Evolutionary conservation across 345 rosid species (phyloP).

Genomic region (Rhodomyrtus tomentosa): DNA sequence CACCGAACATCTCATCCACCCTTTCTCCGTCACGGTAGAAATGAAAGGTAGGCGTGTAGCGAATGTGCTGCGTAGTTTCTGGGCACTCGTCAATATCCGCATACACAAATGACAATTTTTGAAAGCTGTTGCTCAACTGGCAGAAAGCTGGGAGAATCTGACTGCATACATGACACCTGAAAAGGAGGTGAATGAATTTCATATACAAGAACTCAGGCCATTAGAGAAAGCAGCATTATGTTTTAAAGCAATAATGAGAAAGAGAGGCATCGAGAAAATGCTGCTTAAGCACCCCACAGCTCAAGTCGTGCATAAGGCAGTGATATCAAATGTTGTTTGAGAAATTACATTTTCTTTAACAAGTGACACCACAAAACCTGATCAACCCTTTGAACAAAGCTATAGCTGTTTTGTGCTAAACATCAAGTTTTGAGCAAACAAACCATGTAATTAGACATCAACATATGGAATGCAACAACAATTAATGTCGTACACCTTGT

Average conservation of each 20-base stretch:
- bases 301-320: background rate
- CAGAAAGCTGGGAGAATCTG: constrained; percentile 72
- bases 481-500: background rate
- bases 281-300: background rate
- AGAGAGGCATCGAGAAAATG: background rate
- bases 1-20: constrained; percentile 93
- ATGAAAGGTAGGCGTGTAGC: constrained; percentile 88
- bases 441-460: background rate
- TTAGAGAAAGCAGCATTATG: background rate
- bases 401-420: background rate
- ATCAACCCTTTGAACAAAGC: background rate
- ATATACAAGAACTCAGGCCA: background rate
- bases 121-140: constrained; percentile 56
- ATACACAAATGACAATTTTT: constrained; percentile 53
- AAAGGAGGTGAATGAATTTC: background rate
- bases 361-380: background rate
- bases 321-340: too few species aligned
- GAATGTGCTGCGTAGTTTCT: constrained; percentile 66
- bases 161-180: constrained; percentile 84
- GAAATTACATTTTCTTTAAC: too few species aligned
- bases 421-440: background rate
- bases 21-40: constrained; percentile 78
- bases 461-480: background rate
- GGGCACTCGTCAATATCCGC: constrained; percentile 96
- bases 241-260: background rate